phyloP scores from a whole-genome alignment of 2,329 filamentous ascomycete species.

The Ceratocystis colombiana region DNA sequence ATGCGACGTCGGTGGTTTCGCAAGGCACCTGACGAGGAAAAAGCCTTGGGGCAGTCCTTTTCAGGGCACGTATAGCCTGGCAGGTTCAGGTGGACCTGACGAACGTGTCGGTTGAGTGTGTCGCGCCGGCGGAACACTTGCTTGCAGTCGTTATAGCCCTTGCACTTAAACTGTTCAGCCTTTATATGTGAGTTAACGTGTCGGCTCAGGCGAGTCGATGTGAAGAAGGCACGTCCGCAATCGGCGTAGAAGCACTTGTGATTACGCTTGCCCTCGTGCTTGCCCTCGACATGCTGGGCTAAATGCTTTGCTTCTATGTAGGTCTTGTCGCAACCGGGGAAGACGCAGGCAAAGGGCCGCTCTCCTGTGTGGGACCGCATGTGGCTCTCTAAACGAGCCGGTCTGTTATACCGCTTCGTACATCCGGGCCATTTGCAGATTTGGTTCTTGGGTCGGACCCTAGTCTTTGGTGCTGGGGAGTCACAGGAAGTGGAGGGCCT shows the following conservation, averaged over 20 bases:
- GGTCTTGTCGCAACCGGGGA: constrained; percentile 64
- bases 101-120: constrained; percentile 73
- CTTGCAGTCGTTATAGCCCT: constrained; percentile 57
- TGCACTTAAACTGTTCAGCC: constrained; percentile 64
- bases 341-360: constrained; percentile 63
- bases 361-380: constrained; percentile 77
- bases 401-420: constrained; percentile 76
- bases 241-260: constrained; percentile 61
- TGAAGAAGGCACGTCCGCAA: constrained; percentile 74
- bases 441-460: constrained; percentile 53
- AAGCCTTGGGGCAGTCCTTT: constrained; percentile 53
- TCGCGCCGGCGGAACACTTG: constrained; percentile 79
- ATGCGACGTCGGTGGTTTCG: constrained; percentile 59
- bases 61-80: constrained; percentile 62
- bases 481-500: constrained; percentile 31
- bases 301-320: constrained; percentile 83
- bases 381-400: constrained; percentile 68
- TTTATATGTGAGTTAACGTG: constrained; percentile 72
- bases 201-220: constrained; percentile 63
- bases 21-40: constrained; percentile 62
- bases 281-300: constrained; percentile 71
- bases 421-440: constrained; percentile 64
- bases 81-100: constrained; percentile 60
- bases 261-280: constrained; percentile 60
- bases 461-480: constrained; percentile 38